Base-by-base conservation (phyloP, 1,284 basidiomycete species). In the Cryptococcus floricola region DNA sequence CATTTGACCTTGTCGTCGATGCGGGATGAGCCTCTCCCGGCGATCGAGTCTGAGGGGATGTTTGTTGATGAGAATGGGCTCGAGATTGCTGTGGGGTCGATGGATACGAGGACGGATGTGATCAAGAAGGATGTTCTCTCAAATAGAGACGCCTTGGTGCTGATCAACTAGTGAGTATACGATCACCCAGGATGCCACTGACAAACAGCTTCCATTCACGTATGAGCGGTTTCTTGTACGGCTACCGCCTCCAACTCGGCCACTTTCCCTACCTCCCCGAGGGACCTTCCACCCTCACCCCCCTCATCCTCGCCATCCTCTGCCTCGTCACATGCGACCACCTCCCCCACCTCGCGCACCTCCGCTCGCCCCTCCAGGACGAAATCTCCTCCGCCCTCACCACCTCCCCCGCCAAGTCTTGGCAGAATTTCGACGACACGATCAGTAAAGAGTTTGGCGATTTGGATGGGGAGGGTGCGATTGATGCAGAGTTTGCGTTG, bases 401-500 rank as follows among this genome's bases (percentile, higher is more conserved):
- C 47, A 66, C 60, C 28, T 69, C 65, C 5, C 73, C 71, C 0
- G 71, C 73, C 18, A 71, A 69, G 44, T 58, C 58, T 2, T 69
- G 63, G 64, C 61, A 61, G 39, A 52, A 45, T 2, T 58, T 62
- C 28, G 51, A 57, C 39, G 51, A 39, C 16, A 44, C 44, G 5
- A 39, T 58, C 27, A 48, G 47, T 9, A 43, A 56, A 18, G 48
- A 56, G 25, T 55, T 49, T 12, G 50, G 48, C 1, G 63, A 59
- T 45, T 39, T 49, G 12, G 64, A 59, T 14, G 58, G 57, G 12
- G 67, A 70, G 37, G 52, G 60, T 2, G 57, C 59, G 14, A 56
- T 70, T 13, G 73, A 76, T 60, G 67, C 69, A 13, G 74, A 76
- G 58, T 62, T 75, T 23, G 74, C 71, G 16, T 67, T 76, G 28